A percentile compares a stretch with the other conserved stretches of the same genome.
Evolutionary conservation across 2,329 filamentous ascomycete genomes (phyloP).

Genomic region (Colletotrichum viniferum): DNA sequence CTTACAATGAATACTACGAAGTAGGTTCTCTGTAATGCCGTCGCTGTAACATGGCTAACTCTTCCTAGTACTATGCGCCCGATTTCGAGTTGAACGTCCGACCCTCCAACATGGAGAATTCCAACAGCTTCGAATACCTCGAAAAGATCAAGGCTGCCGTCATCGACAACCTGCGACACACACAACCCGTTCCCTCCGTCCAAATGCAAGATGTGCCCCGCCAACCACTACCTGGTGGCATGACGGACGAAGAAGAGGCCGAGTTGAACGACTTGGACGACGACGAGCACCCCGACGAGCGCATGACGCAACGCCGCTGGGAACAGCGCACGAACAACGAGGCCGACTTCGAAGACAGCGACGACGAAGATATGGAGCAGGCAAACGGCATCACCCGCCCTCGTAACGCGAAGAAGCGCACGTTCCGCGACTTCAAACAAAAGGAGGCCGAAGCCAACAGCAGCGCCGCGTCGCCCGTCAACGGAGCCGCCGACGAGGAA

Average conservation of each 20-base stretch:
- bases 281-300: constrained; percentile 83
- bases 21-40: constrained; percentile 44
- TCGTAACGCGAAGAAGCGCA: constrained; percentile 51
- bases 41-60: constrained; percentile 27
- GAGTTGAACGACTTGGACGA: constrained; percentile 75
- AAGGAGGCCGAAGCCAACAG: constrained; percentile 42
- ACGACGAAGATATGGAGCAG: constrained; percentile 81
- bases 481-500: constrained; percentile 36
- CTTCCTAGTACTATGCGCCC: constrained; percentile 81
- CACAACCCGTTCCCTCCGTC: constrained; percentile 85
- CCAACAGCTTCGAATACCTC: constrained; percentile 82
- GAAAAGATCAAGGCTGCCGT: constrained; percentile 82
- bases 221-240: constrained; percentile 59
- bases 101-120: constrained; percentile 88
- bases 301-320: constrained; percentile 81
- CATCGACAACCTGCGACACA: constrained; percentile 85
- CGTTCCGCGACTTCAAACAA: constrained; percentile 58
- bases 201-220: constrained; percentile 82
- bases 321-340: constrained; percentile 79
- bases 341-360: constrained; percentile 85
- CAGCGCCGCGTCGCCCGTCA: constrained; percentile 39
- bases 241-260: constrained; percentile 70
- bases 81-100: constrained; percentile 92
- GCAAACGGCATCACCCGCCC: constrained; percentile 71
- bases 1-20: constrained; percentile 96